These are phyloP conservation scores for Ustilago esculenta DNA, from an alignment of 1,284 basidiomycete species.

Conservation along the genomic window DNA sequence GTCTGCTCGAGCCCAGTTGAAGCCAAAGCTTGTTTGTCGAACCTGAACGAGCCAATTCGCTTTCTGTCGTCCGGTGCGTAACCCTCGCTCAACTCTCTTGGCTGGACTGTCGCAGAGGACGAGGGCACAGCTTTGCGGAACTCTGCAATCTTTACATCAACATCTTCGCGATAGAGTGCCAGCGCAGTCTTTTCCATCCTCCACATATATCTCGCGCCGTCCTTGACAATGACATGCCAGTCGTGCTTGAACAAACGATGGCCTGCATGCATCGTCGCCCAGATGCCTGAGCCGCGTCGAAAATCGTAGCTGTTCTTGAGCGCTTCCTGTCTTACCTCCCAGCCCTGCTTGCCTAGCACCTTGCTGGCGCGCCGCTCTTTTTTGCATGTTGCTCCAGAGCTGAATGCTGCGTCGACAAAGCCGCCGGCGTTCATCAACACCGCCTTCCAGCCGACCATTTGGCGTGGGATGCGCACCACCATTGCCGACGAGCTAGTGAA, in stretches of 20 bases:
- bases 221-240: conserved; percentile 41
- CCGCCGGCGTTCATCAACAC: conserved; percentile 23
- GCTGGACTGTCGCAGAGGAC: neutral
- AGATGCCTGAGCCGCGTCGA: conserved; percentile 28
- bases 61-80: neutral
- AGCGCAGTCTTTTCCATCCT: conserved; percentile 34
- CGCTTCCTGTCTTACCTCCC: conserved; percentile 40
- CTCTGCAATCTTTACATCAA: conserved; percentile 27
- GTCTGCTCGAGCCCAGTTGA: neutral
- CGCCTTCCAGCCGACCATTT: conserved; percentile 44
- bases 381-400: neutral
- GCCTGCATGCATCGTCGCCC: conserved; percentile 38
- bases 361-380: conserved; percentile 23
- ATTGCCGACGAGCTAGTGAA: neutral
- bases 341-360: conserved; percentile 28
- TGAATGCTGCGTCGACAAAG: neutral
- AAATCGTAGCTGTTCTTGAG: conserved; percentile 46
- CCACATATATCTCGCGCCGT: conserved; percentile 29
- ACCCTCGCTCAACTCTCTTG: neutral
- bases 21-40: neutral
- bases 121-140: conserved; percentile 22
- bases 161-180: conserved; percentile 27
- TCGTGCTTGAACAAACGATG: conserved; percentile 42
- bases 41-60: conserved; percentile 27
- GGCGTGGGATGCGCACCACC: conserved; percentile 23